Conservation (phyloP, 257 asterid genomes). For the Mentha longifolia region DNA sequence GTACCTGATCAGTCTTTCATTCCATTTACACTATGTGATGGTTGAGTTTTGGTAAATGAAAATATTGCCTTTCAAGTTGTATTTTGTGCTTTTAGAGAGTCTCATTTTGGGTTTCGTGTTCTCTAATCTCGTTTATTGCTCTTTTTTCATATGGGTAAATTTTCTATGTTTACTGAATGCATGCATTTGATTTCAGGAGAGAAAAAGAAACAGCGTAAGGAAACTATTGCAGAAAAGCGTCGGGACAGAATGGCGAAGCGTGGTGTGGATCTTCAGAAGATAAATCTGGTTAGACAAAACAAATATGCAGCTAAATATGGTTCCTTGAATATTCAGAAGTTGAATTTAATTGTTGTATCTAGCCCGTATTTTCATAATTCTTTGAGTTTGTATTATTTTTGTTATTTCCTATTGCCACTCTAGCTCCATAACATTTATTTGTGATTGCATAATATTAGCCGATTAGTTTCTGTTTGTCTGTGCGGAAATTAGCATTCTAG, state of each 20-base stretch:
- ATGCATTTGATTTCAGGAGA: constrained; percentile 61
- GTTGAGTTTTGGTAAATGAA: constrained; percentile 12
- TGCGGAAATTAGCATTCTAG: background rate
- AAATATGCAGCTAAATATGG: constrained; percentile 1
- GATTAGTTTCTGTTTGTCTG: constrained; percentile 16
- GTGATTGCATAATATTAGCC: background rate
- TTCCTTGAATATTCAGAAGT: too few species aligned
- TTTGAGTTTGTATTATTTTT: background rate
- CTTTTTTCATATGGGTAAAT: constrained; percentile 7
- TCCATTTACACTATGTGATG: constrained; percentile 7
- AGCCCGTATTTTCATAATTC: background rate
- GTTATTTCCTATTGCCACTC: constrained; percentile 5
- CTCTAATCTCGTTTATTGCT: constrained; percentile 6
- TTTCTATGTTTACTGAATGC: constrained; percentile 32
- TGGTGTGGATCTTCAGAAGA: constrained; percentile 89
- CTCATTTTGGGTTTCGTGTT: constrained; percentile 3
- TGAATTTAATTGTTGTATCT: constrained; percentile 1
- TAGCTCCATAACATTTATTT: constrained; percentile 14
- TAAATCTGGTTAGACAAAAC: constrained; percentile 63
- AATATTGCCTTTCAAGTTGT: constrained; percentile 15
- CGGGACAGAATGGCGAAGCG: constrained; percentile 79
- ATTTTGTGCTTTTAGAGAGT: constrained; percentile 14
- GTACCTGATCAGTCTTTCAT: background rate
- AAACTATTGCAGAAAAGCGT: constrained; percentile 77
- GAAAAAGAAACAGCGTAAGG: constrained; percentile 87